phyloP scores from a whole-genome alignment of 2,329 filamentous ascomycete species.

The Hypoxylon rubiginosum region DNA sequence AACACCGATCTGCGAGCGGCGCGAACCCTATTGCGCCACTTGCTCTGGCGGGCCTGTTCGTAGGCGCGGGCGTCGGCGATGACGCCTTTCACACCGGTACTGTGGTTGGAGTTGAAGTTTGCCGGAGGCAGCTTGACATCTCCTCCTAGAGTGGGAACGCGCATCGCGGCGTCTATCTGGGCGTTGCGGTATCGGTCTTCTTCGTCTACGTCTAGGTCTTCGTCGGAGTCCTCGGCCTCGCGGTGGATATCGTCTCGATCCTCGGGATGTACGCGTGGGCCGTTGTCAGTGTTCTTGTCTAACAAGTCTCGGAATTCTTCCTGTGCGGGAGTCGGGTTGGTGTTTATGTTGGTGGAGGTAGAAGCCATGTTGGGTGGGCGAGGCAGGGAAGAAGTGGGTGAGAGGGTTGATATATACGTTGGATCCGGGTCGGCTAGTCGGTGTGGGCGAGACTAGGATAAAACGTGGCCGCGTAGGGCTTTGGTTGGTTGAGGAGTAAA shows the following conservation, averaged over 20 bases:
- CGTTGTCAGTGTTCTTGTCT: slow-evolving; percentile 64
- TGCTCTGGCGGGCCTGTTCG: slow-evolving; percentile 73
- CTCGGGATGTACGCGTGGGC: slow-evolving; percentile 68
- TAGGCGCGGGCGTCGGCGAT: slow-evolving; percentile 86
- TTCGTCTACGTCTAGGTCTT: slow-evolving; percentile 68
- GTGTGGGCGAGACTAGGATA: slow-evolving; percentile 24
- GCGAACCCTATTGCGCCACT: slow-evolving; percentile 66
- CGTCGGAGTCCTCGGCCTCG: slow-evolving; percentile 62
- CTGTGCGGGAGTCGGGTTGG: slow-evolving; percentile 69
- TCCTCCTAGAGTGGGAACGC: slow-evolving; percentile 67
- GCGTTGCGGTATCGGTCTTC: slow-evolving; percentile 67
- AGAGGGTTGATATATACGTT: slow-evolving; percentile 39
- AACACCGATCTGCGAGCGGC: slow-evolving; percentile 69
- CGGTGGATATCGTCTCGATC: slow-evolving; percentile 63
- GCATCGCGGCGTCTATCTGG: slow-evolving; percentile 74
- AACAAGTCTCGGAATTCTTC: slow-evolving; percentile 76
- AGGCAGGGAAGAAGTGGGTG: slow-evolving; percentile 17
- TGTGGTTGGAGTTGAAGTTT: slow-evolving; percentile 75
- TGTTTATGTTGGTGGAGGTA: slow-evolving; percentile 44
- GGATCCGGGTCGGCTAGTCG: slow-evolving; percentile 20
- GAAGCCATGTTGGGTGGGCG: slow-evolving; percentile 61
- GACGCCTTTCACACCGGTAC: slow-evolving; percentile 88
- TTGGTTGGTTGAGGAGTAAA: slow-evolving; percentile 14
- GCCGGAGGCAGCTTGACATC: slow-evolving; percentile 72
- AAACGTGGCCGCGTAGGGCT: slow-evolving; percentile 29